A percentile compares a stretch with the other conserved stretches of the same genome.
These are phyloP conservation scores for Erodium maritimum DNA, from an alignment of 345 rosid species.

Conservation along the genomic window DNA sequence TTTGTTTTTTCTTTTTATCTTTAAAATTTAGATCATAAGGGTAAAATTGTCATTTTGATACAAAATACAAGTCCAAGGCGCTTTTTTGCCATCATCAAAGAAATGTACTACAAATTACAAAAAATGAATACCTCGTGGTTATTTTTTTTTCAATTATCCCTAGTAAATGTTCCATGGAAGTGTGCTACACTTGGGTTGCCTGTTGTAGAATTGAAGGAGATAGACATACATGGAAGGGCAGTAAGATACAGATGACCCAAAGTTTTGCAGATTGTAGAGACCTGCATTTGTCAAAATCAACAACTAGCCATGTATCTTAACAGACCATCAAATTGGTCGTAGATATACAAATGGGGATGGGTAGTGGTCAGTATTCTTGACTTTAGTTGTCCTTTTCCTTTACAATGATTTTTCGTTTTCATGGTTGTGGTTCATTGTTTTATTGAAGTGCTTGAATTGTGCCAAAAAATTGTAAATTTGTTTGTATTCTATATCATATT, in stretches of 20 bases:
- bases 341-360: not conserved
- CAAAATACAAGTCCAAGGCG: too few relatives aligned
- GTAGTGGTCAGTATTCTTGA: not conserved
- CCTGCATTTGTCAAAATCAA: not conserved
- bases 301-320: not conserved
- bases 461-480: not conserved
- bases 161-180: too few relatives aligned
- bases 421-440: not conserved
- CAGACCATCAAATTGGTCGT: not conserved
- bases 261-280: not conserved
- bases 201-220: not conserved
- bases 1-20: too few relatives aligned
- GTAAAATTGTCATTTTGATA: too few relatives aligned
- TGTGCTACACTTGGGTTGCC: not conserved
- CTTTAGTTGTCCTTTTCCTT: not conserved
- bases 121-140: too few relatives aligned
- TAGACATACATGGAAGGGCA: too few relatives aligned
- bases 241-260: not conserved
- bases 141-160: too few relatives aligned
- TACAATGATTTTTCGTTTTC: not conserved
- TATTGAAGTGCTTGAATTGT: not conserved
- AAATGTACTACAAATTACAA: too few relatives aligned
- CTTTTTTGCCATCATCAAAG: too few relatives aligned
- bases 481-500: too few relatives aligned
- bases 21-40: too few relatives aligned